Evolutionary conservation across 2,329 filamentous ascomycete genomes (phyloP).

Genomic region (Trichoderma sp.): DNA sequence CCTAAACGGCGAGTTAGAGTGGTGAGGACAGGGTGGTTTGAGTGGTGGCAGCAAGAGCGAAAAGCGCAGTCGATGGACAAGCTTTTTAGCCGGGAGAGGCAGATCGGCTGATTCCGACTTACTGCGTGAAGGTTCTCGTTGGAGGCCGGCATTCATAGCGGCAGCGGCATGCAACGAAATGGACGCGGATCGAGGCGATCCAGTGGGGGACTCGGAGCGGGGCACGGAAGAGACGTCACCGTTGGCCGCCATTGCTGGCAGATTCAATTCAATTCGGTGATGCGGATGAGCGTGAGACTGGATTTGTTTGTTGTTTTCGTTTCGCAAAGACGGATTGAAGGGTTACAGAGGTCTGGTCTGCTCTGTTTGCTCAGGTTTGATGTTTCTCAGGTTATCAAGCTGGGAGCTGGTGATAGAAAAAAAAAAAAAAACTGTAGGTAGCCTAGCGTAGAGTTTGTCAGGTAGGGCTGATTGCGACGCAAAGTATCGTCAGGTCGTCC

Average conservation of each 20-base stretch:
- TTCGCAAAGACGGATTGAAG: background rate
- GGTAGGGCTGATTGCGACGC: background rate
- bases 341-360: background rate
- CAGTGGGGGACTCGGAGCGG: conserved; percentile 52
- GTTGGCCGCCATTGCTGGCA: conserved; percentile 32
- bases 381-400: background rate
- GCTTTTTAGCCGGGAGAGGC: conserved; percentile 13
- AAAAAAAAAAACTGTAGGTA: background rate
- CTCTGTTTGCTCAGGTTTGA: background rate
- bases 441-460: background rate
- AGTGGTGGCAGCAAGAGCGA: background rate
- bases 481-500: background rate
- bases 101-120: conserved; percentile 28
- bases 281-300: background rate
- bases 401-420: background rate
- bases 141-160: conserved; percentile 73
- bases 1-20: conserved; percentile 32
- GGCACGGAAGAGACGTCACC: conserved; percentile 27
- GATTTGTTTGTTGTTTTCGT: background rate
- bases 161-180: conserved; percentile 73
- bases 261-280: background rate
- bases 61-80: background rate
- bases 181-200: conserved; percentile 63
- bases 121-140: conserved; percentile 62
- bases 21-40: background rate